A percentile compares a stretch with the other conserved stretches of the same genome.
Conservation (phyloP, 495 filamentous ascomycete species). For the Xylaria telfairii region DNA sequence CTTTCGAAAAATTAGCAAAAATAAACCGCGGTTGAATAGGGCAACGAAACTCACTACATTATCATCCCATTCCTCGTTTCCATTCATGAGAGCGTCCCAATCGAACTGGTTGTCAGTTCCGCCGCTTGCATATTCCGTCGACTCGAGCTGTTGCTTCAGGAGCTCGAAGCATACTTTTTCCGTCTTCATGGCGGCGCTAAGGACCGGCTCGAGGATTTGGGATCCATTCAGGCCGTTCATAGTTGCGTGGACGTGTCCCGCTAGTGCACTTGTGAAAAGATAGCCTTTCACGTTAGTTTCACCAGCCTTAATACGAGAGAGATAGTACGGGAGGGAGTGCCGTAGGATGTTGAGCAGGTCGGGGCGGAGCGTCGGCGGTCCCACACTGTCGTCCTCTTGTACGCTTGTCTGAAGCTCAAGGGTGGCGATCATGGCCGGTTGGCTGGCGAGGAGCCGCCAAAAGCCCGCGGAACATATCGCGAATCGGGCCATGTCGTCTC, state of each 20-base stretch:
- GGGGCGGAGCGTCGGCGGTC: conserved; percentile 46
- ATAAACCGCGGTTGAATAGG: neutral
- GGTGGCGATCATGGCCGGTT: conserved; percentile 51
- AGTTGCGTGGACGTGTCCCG: conserved; percentile 53
- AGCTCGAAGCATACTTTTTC: conserved; percentile 38
- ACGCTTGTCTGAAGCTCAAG: conserved; percentile 48
- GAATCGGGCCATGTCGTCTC: conserved; percentile 47
- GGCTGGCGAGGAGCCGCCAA: conserved; percentile 46
- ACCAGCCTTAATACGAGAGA: conserved; percentile 52
- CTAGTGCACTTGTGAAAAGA: conserved; percentile 49
- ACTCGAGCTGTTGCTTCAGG: conserved; percentile 26
- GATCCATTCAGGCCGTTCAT: conserved; percentile 44
- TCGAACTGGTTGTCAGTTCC: conserved; percentile 15
- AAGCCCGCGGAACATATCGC: conserved; percentile 48
- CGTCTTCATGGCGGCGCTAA: conserved; percentile 43
- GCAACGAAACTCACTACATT: conserved; percentile 1
- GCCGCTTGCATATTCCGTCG: conserved; percentile 5
- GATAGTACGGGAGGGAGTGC: conserved; percentile 51
- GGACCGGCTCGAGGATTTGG: conserved; percentile 37
- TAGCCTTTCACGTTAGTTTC: conserved; percentile 66
- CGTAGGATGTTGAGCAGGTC: conserved; percentile 56
- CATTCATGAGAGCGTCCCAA: conserved; percentile 16
- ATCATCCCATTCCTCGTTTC: neutral
- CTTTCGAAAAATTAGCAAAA: conserved; percentile 11
- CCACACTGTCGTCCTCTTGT: conserved; percentile 57